Evolutionary conservation across 176 grass and related monocot species (phyloP).

Genomic region (Hyparrhenia diplandra): DNA sequence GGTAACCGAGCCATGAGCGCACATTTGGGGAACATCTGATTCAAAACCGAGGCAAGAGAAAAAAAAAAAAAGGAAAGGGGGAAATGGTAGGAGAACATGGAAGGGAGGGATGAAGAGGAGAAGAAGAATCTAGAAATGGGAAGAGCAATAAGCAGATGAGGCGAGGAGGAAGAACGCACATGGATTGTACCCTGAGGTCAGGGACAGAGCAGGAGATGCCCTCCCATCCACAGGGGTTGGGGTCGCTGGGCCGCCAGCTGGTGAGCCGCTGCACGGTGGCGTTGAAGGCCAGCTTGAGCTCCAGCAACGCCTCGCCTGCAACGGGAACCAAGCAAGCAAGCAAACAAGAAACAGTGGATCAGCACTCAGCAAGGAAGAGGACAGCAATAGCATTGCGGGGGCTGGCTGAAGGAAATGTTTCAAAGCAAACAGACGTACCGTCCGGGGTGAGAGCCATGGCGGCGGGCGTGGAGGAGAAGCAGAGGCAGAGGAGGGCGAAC

Average conservation of each 20-base stretch:
- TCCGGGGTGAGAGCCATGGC: constrained; percentile 58
- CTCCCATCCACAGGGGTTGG: constrained; percentile 78
- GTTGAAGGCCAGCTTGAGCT: constrained; percentile 83
- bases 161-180: constrained; percentile 20
- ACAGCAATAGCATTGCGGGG: background rate
- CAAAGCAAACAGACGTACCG: constrained; percentile 33
- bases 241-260: constrained; percentile 59
- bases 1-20: background rate
- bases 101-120: too few species aligned
- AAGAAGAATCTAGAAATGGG: background rate
- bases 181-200: constrained; percentile 94
- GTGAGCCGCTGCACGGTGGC: constrained; percentile 52
- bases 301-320: constrained; percentile 72
- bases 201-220: constrained; percentile 95
- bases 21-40: background rate
- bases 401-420: background rate
- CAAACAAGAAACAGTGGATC: background rate
- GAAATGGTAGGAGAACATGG: background rate
- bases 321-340: too few species aligned
- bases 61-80: background rate
- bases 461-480: constrained; percentile 11
- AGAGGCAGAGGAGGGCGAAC: background rate
- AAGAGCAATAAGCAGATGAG: background rate
- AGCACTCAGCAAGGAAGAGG: background rate
- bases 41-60: background rate